These are phyloP conservation scores for Chionographis japonica DNA, from an alignment of 106 monocot genomes.

Conservation along the genomic window DNA sequence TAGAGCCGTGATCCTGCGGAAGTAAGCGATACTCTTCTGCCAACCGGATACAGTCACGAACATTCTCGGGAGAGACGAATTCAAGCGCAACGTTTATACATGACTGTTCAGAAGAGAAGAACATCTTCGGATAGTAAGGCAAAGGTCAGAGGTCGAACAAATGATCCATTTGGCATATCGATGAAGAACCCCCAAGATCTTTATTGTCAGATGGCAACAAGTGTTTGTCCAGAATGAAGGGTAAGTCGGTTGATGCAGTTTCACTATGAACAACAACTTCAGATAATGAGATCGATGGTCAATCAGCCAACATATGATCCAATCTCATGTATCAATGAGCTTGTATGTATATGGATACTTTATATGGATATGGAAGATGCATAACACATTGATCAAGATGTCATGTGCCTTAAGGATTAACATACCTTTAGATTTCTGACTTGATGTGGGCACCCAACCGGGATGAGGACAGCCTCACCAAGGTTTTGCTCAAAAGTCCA, in stretches of 20 bases:
- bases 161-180: background rate
- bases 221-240: too few relatives aligned
- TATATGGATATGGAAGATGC: background rate
- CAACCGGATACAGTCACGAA: conserved; percentile 59
- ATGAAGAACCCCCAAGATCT: too few relatives aligned
- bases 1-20: conserved; percentile 64
- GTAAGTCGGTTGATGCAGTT: too few relatives aligned
- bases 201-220: too few relatives aligned
- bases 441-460: conserved; percentile 21
- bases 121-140: background rate
- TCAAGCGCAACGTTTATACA: conserved; percentile 88
- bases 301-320: too few relatives aligned
- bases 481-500: conserved; percentile 20
- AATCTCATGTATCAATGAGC: too few relatives aligned
- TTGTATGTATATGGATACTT: too few relatives aligned
- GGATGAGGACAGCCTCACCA: conserved; percentile 22
- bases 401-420: background rate
- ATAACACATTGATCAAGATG: background rate
- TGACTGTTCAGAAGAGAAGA: conserved; percentile 45
- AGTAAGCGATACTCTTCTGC: conserved; percentile 67
- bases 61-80: conserved; percentile 90
- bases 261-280: too few relatives aligned
- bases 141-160: background rate
- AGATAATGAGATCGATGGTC: too few relatives aligned
- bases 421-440: conserved; percentile 14